Base-by-base conservation (phyloP, 257 asterid species). In the Solanum chilense region DNA sequence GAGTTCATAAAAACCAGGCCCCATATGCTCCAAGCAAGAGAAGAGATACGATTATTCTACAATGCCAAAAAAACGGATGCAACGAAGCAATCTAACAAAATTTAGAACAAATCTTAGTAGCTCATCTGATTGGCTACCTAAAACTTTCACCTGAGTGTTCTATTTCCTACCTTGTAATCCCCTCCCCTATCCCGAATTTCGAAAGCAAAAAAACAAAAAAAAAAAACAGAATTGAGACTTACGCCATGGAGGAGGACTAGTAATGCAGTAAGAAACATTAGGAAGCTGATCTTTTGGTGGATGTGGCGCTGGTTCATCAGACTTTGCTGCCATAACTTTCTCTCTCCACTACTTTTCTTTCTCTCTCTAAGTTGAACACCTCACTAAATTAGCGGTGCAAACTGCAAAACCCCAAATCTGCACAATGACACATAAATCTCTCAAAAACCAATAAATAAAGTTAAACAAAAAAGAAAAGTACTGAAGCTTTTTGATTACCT, bases 241-340 rank as follows among this genome's bases (percentile, higher is more conserved):
- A 95, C 98, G 98, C 98, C 98, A 95, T 82, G 98, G 98, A 88
- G 98, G 98, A 88, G 97, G 97, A 88, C 98, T 95, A n/a, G 96
- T 93, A 86, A 95, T 95, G 98, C 98, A 95, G 93, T 91, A 95
- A 64, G 95, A 92, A 91, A 95, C 98, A 91, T 89, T 89, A 33
- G 96, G 96, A 90, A 95, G 98, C 90, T 95, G 98, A 88, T 95
- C 98, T 85, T 96, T 95, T 18, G 97, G 97, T 56, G 90, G 95
- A 33, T 96, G 98, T 29, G 98, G 87, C 33, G 96, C 86, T 60
- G 98, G 98, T 47, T 94, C 98, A 58, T 91, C 98, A 29, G 93
- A 88, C 91, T 92, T 93, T 20, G 88, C 98, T 62, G 97, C 93
- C 96, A 92, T 94, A 66, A 45, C 86, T 92, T 58, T 78, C 41